These are phyloP conservation scores for Metarhizium humberi DNA, from an alignment of 2,329 filamentous ascomycete species.

Conservation along the genomic window DNA sequence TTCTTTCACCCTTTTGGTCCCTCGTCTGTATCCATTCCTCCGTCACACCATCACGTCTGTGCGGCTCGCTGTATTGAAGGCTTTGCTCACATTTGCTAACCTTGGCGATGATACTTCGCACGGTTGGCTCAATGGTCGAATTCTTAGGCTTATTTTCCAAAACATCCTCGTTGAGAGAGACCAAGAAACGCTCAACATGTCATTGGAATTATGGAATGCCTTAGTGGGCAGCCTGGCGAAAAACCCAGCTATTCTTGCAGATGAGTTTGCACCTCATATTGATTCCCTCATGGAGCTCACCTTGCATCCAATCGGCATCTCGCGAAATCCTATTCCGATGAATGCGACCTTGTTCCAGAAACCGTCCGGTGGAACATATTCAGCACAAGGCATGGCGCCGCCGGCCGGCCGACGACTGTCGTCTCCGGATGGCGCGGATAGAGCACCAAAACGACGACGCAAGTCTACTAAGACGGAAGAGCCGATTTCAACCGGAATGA, in stretches of 20 bases:
- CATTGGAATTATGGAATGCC: slow-evolving; percentile 78
- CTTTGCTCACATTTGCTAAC: slow-evolving; percentile 83
- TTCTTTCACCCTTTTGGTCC: slow-evolving; percentile 87
- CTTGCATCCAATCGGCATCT: slow-evolving; percentile 84
- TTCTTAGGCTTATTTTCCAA: slow-evolving; percentile 83
- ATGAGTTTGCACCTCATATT: slow-evolving; percentile 67
- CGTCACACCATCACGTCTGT: slow-evolving; percentile 96
- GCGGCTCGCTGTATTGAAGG: slow-evolving; percentile 83
- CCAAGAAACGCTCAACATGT: slow-evolving; percentile 69
- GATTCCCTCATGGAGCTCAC: slow-evolving; percentile 76
- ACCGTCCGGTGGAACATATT: slow-evolving; percentile 80
- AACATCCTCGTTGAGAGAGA: slow-evolving; percentile 93
- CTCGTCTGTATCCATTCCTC: slow-evolving; percentile 89
- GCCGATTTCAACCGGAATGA: slow-evolving; percentile 48
- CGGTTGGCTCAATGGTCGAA: slow-evolving; percentile 87
- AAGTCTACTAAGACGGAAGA: slow-evolving; percentile 81
- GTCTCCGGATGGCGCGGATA: slow-evolving; percentile 46
- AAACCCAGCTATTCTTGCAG: slow-evolving; percentile 54
- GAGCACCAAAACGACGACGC: slow-evolving; percentile 65
- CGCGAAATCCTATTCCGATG: slow-evolving; percentile 86
- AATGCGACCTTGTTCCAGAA: slow-evolving; percentile 83
- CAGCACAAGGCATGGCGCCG: slow-evolving; percentile 37
- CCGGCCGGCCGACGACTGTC: slow-evolving; percentile 36
- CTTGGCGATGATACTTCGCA: slow-evolving; percentile 72
- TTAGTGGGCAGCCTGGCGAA: slow-evolving; percentile 61